Conservation (phyloP, 306 rosid species). For the Calophaca sinica region DNA sequence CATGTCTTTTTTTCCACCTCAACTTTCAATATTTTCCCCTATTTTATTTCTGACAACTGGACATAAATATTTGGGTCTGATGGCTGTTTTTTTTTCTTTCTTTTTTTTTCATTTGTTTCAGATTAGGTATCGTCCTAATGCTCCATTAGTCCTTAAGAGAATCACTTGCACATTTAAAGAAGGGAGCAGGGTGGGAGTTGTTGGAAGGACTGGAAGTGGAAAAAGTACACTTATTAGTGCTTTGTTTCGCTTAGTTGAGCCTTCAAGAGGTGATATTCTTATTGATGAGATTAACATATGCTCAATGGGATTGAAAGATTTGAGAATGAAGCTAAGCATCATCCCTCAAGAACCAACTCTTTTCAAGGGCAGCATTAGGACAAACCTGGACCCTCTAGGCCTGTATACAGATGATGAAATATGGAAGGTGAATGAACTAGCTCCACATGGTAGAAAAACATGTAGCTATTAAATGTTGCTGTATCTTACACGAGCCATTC, state of each 20-base stretch:
- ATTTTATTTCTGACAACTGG: background rate
- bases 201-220: constrained; percentile 90
- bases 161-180: constrained; percentile 72
- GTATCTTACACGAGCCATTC: background rate
- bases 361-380: constrained; percentile 75
- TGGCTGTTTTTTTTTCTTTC: background rate
- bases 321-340: constrained; percentile 75
- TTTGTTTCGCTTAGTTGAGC: constrained; percentile 85
- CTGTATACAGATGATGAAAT: constrained; percentile 77
- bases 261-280: constrained; percentile 59
- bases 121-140: constrained; percentile 71
- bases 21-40: background rate
- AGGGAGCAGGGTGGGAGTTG: constrained; percentile 80
- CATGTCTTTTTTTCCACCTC: background rate
- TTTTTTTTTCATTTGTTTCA: too few relatives aligned
- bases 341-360: constrained; percentile 93
- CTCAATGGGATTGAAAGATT: constrained; percentile 77
- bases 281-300: constrained; percentile 72
- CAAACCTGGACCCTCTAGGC: constrained; percentile 84
- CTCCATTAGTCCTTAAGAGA: constrained; percentile 74
- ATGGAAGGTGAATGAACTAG: constrained; percentile 64
- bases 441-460: background rate
- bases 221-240: constrained; percentile 84
- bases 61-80: background rate
- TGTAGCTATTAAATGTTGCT: background rate